These are phyloP conservation scores for Torulaspora microellipsoides DNA, from an alignment of 805 yeast genomes.

Conservation along the genomic window DNA sequence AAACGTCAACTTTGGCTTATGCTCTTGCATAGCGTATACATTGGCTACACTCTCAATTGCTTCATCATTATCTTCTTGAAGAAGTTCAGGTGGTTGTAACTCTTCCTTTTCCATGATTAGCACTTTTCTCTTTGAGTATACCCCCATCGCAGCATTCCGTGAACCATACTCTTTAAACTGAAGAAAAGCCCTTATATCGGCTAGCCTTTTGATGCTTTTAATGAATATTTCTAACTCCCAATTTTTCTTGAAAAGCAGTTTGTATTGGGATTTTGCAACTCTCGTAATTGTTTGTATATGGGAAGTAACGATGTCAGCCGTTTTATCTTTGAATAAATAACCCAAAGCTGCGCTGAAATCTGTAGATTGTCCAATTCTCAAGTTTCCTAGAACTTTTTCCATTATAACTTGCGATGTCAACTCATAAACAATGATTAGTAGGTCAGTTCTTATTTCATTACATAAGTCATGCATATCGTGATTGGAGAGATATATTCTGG, in stretches of 20 bases:
- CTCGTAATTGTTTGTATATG: slow-evolving; percentile 26
- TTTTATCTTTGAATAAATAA: slow-evolving; percentile 6
- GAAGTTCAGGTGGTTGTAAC: slow-evolving; percentile 5
- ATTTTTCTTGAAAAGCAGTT: slow-evolving; percentile 23
- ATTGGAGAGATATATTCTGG: slow-evolving; percentile 29
- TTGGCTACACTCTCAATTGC: background rate
- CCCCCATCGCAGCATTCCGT: background rate
- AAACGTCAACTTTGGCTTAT: slow-evolving; percentile 24
- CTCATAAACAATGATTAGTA: slow-evolving; percentile 28
- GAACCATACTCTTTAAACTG: slow-evolving; percentile 12
- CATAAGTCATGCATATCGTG: slow-evolving; percentile 27
- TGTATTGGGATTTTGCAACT: slow-evolving; percentile 24
- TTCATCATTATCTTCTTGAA: slow-evolving; percentile 13
- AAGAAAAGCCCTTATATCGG: slow-evolving; percentile 25
- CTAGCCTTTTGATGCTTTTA: slow-evolving; percentile 23
- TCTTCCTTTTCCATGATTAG: slow-evolving; percentile 5
- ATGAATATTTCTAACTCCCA: slow-evolving; percentile 33
- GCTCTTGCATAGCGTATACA: slow-evolving; percentile 10
- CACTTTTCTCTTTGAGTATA: slow-evolving; percentile 9
- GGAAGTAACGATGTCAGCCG: slow-evolving; percentile 8
- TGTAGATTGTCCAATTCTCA: slow-evolving; percentile 25
- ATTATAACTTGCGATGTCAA: slow-evolving; percentile 22
- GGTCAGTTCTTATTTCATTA: slow-evolving; percentile 26
- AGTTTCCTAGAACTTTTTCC: slow-evolving; percentile 20
- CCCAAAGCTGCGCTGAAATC: slow-evolving; percentile 20